These are phyloP conservation scores for Violaceomyces palustris DNA, from an alignment of 1,284 basidiomycete genomes.

Conservation along the genomic window DNA sequence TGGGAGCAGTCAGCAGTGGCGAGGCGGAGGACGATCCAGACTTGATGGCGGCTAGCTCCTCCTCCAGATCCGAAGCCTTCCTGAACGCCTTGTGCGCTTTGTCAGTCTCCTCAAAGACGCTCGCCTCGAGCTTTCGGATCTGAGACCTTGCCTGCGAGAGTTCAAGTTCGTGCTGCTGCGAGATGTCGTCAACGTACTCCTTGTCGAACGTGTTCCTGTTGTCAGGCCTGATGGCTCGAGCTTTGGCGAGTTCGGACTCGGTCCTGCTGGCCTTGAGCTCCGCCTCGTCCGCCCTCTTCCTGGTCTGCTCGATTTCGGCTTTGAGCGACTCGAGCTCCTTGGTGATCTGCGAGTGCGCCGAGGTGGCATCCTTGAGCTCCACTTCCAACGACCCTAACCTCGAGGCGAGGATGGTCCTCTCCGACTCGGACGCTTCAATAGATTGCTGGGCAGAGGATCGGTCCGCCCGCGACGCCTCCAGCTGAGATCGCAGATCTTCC, in stretches of 20 bases:
- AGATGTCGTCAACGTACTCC: slow-evolving; percentile 24
- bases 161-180: slow-evolving; percentile 32
- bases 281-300: slow-evolving; percentile 6
- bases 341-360: slow-evolving; percentile 4
- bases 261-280: slow-evolving; percentile 1
- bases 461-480: slow-evolving; percentile 5
- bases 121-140: slow-evolving; percentile 34
- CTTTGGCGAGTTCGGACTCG: background rate
- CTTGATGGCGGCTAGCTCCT: too few relatives aligned
- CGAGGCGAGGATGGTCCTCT: background rate
- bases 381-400: slow-evolving; percentile 1
- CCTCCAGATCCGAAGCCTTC: slow-evolving; percentile 31
- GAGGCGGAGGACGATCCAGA: too few relatives aligned
- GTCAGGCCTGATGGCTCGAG: slow-evolving; percentile 7
- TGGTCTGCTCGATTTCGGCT: background rate
- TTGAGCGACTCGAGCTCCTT: slow-evolving; percentile 4
- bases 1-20: too few relatives aligned
- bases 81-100: slow-evolving; percentile 24
- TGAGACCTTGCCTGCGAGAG: slow-evolving; percentile 24
- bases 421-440: too few relatives aligned
- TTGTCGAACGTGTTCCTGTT: slow-evolving; percentile 21
- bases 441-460: background rate
- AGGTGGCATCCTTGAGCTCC: slow-evolving; percentile 4
- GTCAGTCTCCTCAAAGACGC: slow-evolving; percentile 37
- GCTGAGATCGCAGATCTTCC: slow-evolving; percentile 10